Evolutionary conservation across 352 stramenopile genomes (phyloP), one percentile per base, ranked within the genome.

Genomic region (Globisporangium camurandrum): DNA sequence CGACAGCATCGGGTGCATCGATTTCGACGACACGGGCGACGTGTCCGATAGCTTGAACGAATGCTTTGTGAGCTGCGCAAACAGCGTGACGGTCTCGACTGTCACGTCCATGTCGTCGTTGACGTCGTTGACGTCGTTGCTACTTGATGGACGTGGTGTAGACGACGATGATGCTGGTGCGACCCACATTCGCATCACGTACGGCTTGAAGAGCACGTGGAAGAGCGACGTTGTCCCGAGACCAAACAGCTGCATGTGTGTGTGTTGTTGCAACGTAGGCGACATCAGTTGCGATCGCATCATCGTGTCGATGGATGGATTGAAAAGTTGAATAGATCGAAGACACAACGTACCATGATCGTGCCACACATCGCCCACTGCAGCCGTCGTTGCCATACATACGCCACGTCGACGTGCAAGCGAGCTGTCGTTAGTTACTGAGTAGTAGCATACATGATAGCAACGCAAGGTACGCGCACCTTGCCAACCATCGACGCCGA

Each of bases 291-390:
- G n/a, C n/a, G n/a, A n/a, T n/a, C n/a, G n/a, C n/a, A n/a, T n/a
- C n/a, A n/a, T n/a, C n/a, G n/a, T n/a, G n/a, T n/a, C n/a, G n/a
- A n/a, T n/a, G n/a, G n/a, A n/a, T n/a, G n/a, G n/a, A n/a, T n/a
- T n/a, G n/a, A n/a, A n/a, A n/a, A n/a, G n/a, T n/a, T n/a, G 19
- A 42, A 22, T n/a, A 1, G 11, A 11, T 36, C 22, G 10, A 17
- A n/a, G 27, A 12, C 12, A 39, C 7, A 43, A 52, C 51, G 39
- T 59, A 80, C 66, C 82, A 93, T 91, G 53, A 93, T 80, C 38
- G 82, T 93, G 41, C 82, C 75, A 59, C 82, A 93, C 82, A 93
- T 93, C 44, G 82, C 82, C 82, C 82, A 93, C 75, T 69, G 45
- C 26, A 34, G n/a, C n/a, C n/a, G n/a, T n/a, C n/a, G n/a, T n/a